Evolutionary conservation across 108 stramenopile species (phyloP).

Genomic region (Nitzschia sp.): DNA sequence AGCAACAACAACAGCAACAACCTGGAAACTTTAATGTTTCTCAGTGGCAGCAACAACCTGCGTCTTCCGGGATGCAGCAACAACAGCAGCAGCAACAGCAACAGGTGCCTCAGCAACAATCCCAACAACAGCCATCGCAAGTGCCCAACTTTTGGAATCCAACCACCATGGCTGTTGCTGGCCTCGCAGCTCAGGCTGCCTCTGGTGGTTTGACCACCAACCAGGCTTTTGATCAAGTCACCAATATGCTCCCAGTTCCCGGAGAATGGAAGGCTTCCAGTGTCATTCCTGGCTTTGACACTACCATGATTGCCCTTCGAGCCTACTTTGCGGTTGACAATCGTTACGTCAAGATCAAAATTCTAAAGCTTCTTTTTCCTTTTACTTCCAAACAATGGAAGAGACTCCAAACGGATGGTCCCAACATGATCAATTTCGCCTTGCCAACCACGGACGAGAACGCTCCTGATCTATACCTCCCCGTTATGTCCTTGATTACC

Average conservation of each 20-base stretch:
- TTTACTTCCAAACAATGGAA: constrained; percentile 81
- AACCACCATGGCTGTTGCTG: constrained; percentile 52
- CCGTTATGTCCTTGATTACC: constrained; percentile 92
- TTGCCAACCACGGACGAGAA: constrained; percentile 88
- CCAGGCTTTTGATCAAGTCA: constrained; percentile 56
- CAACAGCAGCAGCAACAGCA: constrained; percentile 40
- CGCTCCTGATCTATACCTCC: constrained; percentile 97
- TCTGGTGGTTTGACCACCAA: constrained; percentile 36
- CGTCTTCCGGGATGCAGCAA: constrained; percentile 15
- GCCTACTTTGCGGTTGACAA: constrained; percentile 96
- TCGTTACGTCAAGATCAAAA: constrained; percentile 88
- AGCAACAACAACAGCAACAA: constrained; percentile 27
- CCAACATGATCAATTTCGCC: constrained; percentile 51
- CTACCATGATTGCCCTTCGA: constrained; percentile 66
- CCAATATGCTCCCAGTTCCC: constrained; percentile 24
- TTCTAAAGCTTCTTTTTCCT: constrained; percentile 85
- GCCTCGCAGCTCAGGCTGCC: constrained; percentile 30
- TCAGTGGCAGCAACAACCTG: constrained; percentile 21
- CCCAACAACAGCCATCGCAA: constrained; percentile 31
- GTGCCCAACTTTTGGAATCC: constrained; percentile 56
- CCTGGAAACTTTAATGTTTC: constrained; percentile 8
- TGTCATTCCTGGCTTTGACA: constrained; percentile 79
- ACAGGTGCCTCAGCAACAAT: constrained; percentile 30
- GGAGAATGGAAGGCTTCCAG: constrained; percentile 35
- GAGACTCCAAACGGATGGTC: constrained; percentile 44